Evolutionary conservation across 1,139 yeast genomes (phyloP).

Genomic region (Suhomyces chickasaworum): DNA sequence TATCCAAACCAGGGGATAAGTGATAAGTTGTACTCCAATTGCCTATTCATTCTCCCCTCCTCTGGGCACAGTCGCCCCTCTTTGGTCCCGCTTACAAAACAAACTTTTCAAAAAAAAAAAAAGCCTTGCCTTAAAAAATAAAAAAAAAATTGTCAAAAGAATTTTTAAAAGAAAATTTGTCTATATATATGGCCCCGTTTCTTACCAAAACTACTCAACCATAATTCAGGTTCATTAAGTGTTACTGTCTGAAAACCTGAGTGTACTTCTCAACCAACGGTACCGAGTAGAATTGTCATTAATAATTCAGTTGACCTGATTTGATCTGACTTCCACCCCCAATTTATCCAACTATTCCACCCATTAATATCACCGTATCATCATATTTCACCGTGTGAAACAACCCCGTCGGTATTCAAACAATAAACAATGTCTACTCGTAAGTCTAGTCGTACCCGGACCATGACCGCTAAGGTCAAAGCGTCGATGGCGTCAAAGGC

Average conservation of each 20-base stretch:
- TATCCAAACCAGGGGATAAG: too few relatives aligned
- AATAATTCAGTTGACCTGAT: constrained; percentile 8
- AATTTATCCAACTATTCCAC: not conserved
- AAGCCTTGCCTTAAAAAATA: constrained; percentile 1
- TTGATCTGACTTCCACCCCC: not conserved
- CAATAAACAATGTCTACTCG: constrained; percentile 30
- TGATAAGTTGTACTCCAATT: not conserved
- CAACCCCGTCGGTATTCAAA: not conserved
- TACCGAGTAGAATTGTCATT: constrained; percentile 10
- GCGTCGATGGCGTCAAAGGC: constrained; percentile 3
- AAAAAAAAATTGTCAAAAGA: constrained; percentile 10
- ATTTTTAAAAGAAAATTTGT: constrained; percentile 13
- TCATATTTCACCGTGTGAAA: not conserved
- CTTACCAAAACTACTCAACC: constrained; percentile 2
- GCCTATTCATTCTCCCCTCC: not conserved
- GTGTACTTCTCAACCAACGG: constrained; percentile 3
- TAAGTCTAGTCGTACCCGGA: constrained; percentile 37
- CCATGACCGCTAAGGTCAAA: constrained; percentile 25
- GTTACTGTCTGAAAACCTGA: constrained; percentile 9
- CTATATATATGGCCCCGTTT: constrained; percentile 14
- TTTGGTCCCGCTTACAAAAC: constrained; percentile 1
- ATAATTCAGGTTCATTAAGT: not conserved
- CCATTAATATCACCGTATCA: not conserved
- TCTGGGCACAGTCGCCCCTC: constrained; percentile 4
- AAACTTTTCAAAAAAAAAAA: constrained; percentile 10